Base-by-base conservation (phyloP, 2,329 filamentous ascomycete species). In the Colletotrichum zoysiae region DNA sequence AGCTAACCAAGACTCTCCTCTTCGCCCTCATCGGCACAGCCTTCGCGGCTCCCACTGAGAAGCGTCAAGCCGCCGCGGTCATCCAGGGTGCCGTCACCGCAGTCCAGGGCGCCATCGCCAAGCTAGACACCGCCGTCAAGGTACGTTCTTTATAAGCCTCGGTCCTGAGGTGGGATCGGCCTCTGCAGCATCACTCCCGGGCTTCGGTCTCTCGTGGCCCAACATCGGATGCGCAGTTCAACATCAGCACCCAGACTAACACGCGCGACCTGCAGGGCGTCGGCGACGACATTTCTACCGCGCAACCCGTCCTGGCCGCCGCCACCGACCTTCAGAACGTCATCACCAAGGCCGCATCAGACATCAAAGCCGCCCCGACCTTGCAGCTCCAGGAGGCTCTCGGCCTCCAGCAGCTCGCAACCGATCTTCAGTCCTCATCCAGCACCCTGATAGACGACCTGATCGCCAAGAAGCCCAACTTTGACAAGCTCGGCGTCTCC, bases 81-180 rank as follows among this genome's bases (percentile, higher is more conserved):
- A 85, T 90, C 79, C 89, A 87, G 80, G 87, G 86, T 35, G 82
- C 84, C 73, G 89, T 90, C 48, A 91, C 86, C 79, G 86, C 86
- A n/a, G 82, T 87, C 63, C 90, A 89, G 81, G 74, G 75, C 63
- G 89, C 90, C 79, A 82, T 92, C 8, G 90, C 90, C 80, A 85
- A 89, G 72, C 79, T 85, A 60, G 81, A 81, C 67, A 75, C 72
- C 20, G 75, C 77, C 7, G 68, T 76, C 7, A 63, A 72, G 70
- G 70, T 72, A 56, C 12, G 70, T 60, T 23, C 2, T 16, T 23
- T 60, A 59, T 20, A 14, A 60, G 23, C 6, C 23, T 23, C 30
- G 53, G 53, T 23, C 46, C 30, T 56, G 14, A 14, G 2, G 8
- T 9, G 18, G 5, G 7, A 6, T 8, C 2, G 38, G 6, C 26